A percentile compares a stretch with the other conserved stretches of the same genome.
Conservation (phyloP, 495 filamentous ascomycete genomes). For the Penicillium pancosmium region DNA sequence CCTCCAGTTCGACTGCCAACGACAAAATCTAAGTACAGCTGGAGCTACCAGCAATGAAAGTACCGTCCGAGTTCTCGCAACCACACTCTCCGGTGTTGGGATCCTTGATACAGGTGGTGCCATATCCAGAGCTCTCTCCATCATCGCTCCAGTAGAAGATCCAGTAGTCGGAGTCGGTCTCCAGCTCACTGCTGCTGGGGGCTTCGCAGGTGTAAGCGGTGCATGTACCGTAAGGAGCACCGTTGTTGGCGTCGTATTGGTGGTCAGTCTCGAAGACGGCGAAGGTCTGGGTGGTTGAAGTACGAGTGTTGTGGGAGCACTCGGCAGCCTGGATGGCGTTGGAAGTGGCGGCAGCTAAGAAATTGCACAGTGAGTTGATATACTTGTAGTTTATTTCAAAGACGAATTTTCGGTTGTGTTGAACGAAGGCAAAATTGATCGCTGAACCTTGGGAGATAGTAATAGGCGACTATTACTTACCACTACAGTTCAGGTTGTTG, state of each 20-base stretch:
- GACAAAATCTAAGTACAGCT: slow-evolving; percentile 26
- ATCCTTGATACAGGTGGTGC: slow-evolving; percentile 37
- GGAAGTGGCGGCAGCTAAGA: slow-evolving; percentile 33
- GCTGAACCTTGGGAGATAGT: too few relatives aligned
- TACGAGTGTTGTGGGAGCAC: slow-evolving; percentile 43
- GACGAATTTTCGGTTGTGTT: too few relatives aligned
- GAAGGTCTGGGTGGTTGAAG: slow-evolving; percentile 38
- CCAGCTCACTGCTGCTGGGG: slow-evolving; percentile 25
- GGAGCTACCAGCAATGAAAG: slow-evolving; percentile 31
- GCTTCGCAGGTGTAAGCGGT: slow-evolving; percentile 39
- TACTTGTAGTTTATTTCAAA: too few relatives aligned
- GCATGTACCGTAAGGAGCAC: slow-evolving; percentile 43
- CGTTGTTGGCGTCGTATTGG: slow-evolving; percentile 34
- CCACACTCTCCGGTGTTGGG: slow-evolving; percentile 39
- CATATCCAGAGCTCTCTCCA: slow-evolving; percentile 29
- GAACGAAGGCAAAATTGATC: too few relatives aligned
- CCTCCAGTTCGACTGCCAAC: neutral
- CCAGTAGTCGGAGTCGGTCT: slow-evolving; percentile 35
- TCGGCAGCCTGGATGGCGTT: slow-evolving; percentile 43
- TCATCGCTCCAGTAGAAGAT: slow-evolving; percentile 39
- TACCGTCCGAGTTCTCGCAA: slow-evolving; percentile 42
- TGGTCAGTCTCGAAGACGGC: slow-evolving; percentile 40
- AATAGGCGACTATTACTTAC: slow-evolving; percentile 11
- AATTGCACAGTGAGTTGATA: too few relatives aligned
- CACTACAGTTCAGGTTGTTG: slow-evolving; percentile 23